Evolutionary conservation across 2,329 filamentous ascomycete genomes (phyloP).

Genomic region (Beauveria medogensis): DNA sequence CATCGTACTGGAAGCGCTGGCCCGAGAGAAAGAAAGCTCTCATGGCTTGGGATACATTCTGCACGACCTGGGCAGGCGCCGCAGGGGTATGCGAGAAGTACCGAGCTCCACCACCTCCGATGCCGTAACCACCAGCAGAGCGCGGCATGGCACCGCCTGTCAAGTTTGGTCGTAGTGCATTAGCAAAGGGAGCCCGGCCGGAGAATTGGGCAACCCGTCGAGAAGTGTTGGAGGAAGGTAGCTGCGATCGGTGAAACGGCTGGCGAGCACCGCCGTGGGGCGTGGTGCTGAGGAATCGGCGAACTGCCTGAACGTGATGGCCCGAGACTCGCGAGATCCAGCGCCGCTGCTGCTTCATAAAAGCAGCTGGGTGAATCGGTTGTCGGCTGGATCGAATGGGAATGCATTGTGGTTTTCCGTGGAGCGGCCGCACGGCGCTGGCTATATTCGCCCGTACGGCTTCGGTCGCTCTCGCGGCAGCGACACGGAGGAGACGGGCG

Average conservation of each 20-base stretch:
- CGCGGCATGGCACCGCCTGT: slow-evolving; percentile 80
- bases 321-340: slow-evolving; percentile 41
- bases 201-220: slow-evolving; percentile 53
- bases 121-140: slow-evolving; percentile 79
- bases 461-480: slow-evolving; percentile 42
- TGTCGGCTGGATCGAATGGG: slow-evolving; percentile 38
- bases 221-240: slow-evolving; percentile 41
- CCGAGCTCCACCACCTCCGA: slow-evolving; percentile 66
- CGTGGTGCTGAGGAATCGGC: slow-evolving; percentile 43
- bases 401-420: slow-evolving; percentile 38
- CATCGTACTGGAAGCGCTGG: slow-evolving; percentile 80
- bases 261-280: slow-evolving; percentile 13
- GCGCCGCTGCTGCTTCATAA: slow-evolving; percentile 42
- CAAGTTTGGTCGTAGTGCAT: slow-evolving; percentile 80
- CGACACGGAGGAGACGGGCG: slow-evolving; percentile 45
- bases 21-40: slow-evolving; percentile 89
- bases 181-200: slow-evolving; percentile 76
- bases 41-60: slow-evolving; percentile 90
- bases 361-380: slow-evolving; percentile 45
- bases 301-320: slow-evolving; percentile 36
- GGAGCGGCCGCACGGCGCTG: slow-evolving; percentile 34
- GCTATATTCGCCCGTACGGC: slow-evolving; percentile 43
- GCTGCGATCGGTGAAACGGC: slow-evolving; percentile 39
- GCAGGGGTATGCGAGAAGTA: slow-evolving; percentile 88
- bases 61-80: slow-evolving; percentile 79